Conservation (phyloP, 1,139 yeast species). For the Hyphopichia buzzinii region DNA sequence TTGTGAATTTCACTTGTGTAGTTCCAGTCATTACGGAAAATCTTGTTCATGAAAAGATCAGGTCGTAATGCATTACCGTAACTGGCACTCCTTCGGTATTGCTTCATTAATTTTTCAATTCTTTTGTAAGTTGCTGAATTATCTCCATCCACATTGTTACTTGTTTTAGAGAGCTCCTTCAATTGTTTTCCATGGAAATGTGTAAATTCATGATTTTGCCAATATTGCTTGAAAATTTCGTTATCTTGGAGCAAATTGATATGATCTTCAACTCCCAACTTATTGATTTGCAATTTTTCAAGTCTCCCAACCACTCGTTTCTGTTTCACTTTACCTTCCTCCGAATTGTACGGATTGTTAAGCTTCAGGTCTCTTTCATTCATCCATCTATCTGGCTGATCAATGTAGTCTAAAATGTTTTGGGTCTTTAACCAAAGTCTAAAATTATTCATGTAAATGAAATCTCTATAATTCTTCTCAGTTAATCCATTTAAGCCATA, state of each 20-base stretch:
- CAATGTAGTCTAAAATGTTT: slow-evolving; percentile 24
- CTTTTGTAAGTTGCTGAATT: slow-evolving; percentile 5
- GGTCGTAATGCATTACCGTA: slow-evolving; percentile 18
- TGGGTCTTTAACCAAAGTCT: slow-evolving; percentile 33
- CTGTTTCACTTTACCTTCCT: neutral
- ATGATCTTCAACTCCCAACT: slow-evolving; percentile 25
- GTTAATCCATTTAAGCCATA: slow-evolving; percentile 24
- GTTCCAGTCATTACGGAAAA: slow-evolving; percentile 15
- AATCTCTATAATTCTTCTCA: slow-evolving; percentile 24
- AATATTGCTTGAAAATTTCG: slow-evolving; percentile 23
- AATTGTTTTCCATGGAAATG: slow-evolving; percentile 28
- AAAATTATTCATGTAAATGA: slow-evolving; percentile 28
- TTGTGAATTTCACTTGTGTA: slow-evolving; percentile 16
- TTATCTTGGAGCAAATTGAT: slow-evolving; percentile 24
- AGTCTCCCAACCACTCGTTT: slow-evolving; percentile 18
- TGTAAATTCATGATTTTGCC: slow-evolving; percentile 23
- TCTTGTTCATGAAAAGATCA: slow-evolving; percentile 27
- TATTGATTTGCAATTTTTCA: slow-evolving; percentile 21
- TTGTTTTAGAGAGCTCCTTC: slow-evolving; percentile 11
- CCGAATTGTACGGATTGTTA: slow-evolving; percentile 5
- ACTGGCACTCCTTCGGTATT: slow-evolving; percentile 6
- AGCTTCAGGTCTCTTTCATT: slow-evolving; percentile 9
- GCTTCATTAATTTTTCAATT: slow-evolving; percentile 8
- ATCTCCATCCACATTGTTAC: neutral
- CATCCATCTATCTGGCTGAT: slow-evolving; percentile 23